Evolutionary conservation across 129 eudicot genomes (phyloP).

Genomic region (Kitagawia praeruptora): DNA sequence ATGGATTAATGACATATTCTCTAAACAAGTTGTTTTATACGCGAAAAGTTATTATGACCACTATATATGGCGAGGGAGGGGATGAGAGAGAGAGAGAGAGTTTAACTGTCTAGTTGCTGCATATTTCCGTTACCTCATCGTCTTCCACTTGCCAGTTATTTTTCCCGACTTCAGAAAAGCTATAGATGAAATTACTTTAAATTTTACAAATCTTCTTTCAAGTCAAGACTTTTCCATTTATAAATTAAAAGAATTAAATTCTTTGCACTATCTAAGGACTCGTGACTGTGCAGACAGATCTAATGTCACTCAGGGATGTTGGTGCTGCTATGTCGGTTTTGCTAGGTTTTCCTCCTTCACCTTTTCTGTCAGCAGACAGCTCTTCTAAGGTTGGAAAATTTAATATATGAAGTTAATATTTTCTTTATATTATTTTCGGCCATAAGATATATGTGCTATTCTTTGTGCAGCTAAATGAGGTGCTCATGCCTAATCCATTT

Average conservation of each 20-base stretch:
- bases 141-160: too few relatives aligned
- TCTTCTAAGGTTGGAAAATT: slow-evolving; percentile 52
- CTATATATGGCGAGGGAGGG: too few relatives aligned
- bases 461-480: slow-evolving; percentile 67
- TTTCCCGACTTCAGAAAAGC: too few relatives aligned
- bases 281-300: slow-evolving; percentile 38
- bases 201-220: neutral
- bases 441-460: slow-evolving; percentile 9
- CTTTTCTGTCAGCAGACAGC: slow-evolving; percentile 55
- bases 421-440: neutral
- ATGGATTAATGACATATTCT: neutral
- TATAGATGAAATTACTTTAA: neutral
- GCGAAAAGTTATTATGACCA: too few relatives aligned
- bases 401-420: neutral
- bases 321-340: slow-evolving; percentile 77
- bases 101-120: neutral
- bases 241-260: neutral
- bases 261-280: neutral
- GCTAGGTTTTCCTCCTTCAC: slow-evolving; percentile 77
- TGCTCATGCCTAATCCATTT: slow-evolving; percentile 81
- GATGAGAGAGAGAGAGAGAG: too few relatives aligned
- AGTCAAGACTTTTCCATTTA: neutral
- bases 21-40: neutral
- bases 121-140: neutral
- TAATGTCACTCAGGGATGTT: slow-evolving; percentile 58